Evolutionary conservation across 129 eudicot genomes (phyloP).

Genomic region (Artemisia annua): DNA sequence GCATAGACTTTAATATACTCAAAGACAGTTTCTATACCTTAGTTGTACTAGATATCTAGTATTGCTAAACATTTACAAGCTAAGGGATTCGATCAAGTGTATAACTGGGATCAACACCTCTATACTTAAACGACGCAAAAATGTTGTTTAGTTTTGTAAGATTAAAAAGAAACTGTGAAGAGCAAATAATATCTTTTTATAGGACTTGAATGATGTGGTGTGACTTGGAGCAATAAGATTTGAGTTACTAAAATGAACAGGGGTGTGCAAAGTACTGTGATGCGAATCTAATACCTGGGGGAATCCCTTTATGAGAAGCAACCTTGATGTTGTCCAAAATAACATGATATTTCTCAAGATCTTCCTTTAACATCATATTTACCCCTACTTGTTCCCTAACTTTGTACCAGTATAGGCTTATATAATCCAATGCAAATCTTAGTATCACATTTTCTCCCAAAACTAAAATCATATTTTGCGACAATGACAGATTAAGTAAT

Average conservation of each 20-base stretch:
- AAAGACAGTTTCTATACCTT: too few species aligned
- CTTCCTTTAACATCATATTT: slow-evolving; percentile 35
- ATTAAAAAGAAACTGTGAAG: background rate
- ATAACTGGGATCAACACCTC: too few species aligned
- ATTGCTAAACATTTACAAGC: too few species aligned
- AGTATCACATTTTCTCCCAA: background rate
- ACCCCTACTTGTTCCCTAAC: slow-evolving; percentile 36
- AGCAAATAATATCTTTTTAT: background rate
- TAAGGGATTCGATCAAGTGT: too few species aligned
- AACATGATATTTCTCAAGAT: slow-evolving; percentile 38
- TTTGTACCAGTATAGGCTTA: slow-evolving; percentile 22
- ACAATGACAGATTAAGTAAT: background rate
- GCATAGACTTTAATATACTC: too few species aligned
- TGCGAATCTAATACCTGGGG: slow-evolving; percentile 35
- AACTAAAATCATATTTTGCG: background rate
- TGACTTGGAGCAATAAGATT: slow-evolving; percentile 8
- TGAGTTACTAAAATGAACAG: background rate
- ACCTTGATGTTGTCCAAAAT: slow-evolving; percentile 34
- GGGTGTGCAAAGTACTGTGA: slow-evolving; percentile 6
- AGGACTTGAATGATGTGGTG: slow-evolving; percentile 5
- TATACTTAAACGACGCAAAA: too few species aligned
- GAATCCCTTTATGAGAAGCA: slow-evolving; percentile 37
- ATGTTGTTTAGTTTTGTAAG: too few species aligned
- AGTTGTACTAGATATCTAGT: too few species aligned
- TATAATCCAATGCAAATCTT: background rate